phyloP scores from a whole-genome alignment of 2,329 filamentous ascomycete genomes.

The Colletotrichum sp. region DNA sequence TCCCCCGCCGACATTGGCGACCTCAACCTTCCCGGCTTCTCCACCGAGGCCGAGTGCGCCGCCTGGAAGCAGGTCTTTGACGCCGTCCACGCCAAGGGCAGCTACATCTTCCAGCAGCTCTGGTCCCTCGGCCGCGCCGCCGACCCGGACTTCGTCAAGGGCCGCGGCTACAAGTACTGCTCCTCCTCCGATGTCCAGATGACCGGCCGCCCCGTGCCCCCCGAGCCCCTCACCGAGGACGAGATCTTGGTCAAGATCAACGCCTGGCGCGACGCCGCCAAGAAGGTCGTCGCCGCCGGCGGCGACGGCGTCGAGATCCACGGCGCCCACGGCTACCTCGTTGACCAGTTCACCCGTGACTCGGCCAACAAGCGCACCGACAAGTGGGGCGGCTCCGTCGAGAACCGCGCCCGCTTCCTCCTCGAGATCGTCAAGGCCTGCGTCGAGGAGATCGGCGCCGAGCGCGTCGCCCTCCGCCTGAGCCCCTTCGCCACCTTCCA shows the following conservation, averaged over 20 bases:
- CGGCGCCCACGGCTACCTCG: conserved; percentile 56
- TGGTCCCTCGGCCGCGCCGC: conserved; percentile 22
- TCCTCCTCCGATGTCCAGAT: conserved; percentile 28
- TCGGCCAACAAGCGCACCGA: conserved; percentile 42
- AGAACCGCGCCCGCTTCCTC: conserved; percentile 59
- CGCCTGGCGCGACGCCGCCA: conserved; percentile 53
- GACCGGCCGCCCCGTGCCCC: conserved; percentile 23
- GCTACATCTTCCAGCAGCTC: conserved; percentile 29
- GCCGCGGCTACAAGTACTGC: conserved; percentile 29
- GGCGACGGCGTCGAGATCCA: conserved; percentile 61
- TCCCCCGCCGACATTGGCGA: conserved; percentile 27
- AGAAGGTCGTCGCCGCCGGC: conserved; percentile 50
- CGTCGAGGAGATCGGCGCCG: conserved; percentile 36
- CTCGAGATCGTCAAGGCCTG: conserved; percentile 51
- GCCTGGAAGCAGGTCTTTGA: conserved; percentile 32
- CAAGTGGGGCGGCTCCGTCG: conserved; percentile 56
- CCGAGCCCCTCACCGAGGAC: conserved; percentile 36
- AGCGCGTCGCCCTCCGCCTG: conserved; percentile 42
- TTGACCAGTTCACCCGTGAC: conserved; percentile 59
- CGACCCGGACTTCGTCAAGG: conserved; percentile 15
- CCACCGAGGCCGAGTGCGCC: conserved; percentile 32
- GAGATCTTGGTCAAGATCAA: conserved; percentile 66
- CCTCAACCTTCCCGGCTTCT: conserved; percentile 47
- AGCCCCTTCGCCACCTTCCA: conserved; percentile 31
- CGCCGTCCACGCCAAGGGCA: conserved; percentile 32